Evolutionary conservation across 2,329 filamentous ascomycete species (phyloP).

Genomic region (Cercospora nicotianae): DNA sequence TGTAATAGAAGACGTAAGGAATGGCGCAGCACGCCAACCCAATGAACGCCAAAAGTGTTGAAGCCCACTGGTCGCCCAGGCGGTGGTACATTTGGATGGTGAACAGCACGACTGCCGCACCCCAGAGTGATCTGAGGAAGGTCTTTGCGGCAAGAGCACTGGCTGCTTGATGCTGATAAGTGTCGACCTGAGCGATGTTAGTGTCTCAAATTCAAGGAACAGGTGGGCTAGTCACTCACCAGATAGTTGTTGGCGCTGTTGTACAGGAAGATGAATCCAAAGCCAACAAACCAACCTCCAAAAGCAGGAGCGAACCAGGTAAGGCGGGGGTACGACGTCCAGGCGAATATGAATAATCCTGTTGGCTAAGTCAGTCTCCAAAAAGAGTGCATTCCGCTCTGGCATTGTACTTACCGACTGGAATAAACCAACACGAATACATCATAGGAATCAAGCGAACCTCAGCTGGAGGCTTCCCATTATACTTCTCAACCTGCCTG

Average conservation of each 20-base stretch:
- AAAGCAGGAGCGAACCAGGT: slow-evolving; percentile 66
- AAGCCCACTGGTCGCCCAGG: slow-evolving; percentile 51
- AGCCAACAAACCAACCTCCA: slow-evolving; percentile 37
- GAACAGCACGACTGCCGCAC: slow-evolving; percentile 28
- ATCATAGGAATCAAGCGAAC: slow-evolving; percentile 72
- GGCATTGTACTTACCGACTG: slow-evolving; percentile 40
- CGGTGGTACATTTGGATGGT: slow-evolving; percentile 43
- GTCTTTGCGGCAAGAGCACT: slow-evolving; percentile 44
- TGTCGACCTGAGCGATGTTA: too few relatives aligned
- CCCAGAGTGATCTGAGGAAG: slow-evolving; percentile 26
- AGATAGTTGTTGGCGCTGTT: slow-evolving; percentile 47
- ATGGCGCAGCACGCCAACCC: slow-evolving; percentile 40
- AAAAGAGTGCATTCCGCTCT: neutral
- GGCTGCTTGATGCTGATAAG: slow-evolving; percentile 68
- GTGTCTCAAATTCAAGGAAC: too few relatives aligned
- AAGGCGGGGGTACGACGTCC: slow-evolving; percentile 65
- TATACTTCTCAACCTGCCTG: slow-evolving; percentile 59
- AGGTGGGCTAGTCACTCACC: too few relatives aligned
- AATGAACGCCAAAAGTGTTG: slow-evolving; percentile 46
- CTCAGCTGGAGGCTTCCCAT: slow-evolving; percentile 75
- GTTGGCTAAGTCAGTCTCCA: neutral
- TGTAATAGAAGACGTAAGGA: slow-evolving; percentile 73
- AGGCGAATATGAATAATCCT: slow-evolving; percentile 67
- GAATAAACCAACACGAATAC: slow-evolving; percentile 58
- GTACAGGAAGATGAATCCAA: slow-evolving; percentile 39